These are phyloP conservation scores for Cladochytrium replicatum DNA, from an alignment of 192 early-diverging fungal genomes.

Conservation along the genomic window DNA sequence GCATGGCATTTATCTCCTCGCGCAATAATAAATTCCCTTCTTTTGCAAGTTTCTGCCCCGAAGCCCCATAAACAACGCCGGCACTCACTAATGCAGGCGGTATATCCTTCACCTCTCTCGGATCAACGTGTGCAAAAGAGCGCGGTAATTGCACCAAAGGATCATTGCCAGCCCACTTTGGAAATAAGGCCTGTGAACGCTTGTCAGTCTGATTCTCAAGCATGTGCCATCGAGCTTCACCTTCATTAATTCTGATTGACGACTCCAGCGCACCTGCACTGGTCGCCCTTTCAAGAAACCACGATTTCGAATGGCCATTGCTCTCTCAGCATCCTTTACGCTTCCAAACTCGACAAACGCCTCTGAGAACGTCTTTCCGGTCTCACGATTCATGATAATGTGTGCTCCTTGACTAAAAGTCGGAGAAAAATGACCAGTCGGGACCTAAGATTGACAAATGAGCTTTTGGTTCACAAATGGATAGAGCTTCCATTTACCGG, in stretches of 20 bases:
- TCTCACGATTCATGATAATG: constrained; percentile 49
- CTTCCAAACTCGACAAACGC: constrained; percentile 56
- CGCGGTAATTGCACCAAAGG: no score
- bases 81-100: background rate
- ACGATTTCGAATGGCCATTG: constrained; percentile 43
- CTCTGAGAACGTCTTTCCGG: constrained; percentile 64
- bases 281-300: constrained; percentile 52
- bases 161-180: no score
- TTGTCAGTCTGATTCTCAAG: no score
- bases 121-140: no score
- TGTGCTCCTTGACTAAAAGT: constrained; percentile 30
- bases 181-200: no score
- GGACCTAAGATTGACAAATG: constrained; percentile 15
- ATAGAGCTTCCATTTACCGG: constrained; percentile 8
- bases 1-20: constrained; percentile 62
- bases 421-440: constrained; percentile 16
- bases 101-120: background rate
- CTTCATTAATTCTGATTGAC: constrained; percentile 12
- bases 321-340: constrained; percentile 35
- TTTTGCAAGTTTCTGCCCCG: background rate
- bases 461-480: background rate
- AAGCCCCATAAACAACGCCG: background rate
- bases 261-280: constrained; percentile 29
- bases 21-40: constrained; percentile 42
- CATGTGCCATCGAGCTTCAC: background rate